Evolutionary conservation across 345 rosid species (phyloP), one percentile per base, ranked within the genome.

Genomic region (Microthlaspi erraticum): DNA sequence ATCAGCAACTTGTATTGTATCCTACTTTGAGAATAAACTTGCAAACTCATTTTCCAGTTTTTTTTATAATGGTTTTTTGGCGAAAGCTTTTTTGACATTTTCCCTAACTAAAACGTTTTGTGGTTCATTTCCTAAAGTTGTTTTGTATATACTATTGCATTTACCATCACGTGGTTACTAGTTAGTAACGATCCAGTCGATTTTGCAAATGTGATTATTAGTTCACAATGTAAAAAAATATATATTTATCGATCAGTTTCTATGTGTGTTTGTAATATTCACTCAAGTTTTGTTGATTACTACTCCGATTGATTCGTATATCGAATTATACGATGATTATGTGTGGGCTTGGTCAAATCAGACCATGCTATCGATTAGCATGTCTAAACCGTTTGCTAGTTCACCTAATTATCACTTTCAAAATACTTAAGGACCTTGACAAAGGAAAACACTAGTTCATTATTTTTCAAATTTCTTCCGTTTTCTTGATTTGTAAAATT

Each of bases 41-140:
- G 14, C 48, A 53, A 14, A 32, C n/a, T 41, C 1, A 49, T 13
- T 9, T 20, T 49, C 29, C 8, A 10, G 37, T 43, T 56, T 38
- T 17, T 17, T 48, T 11, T 42, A 23, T 26, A 32, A 26, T 51
- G 17, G 16, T 29, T 11, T 48, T 65, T 52, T 51, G 52, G 66
- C 78, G 48, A 59, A 74, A 32, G 26, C 55, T 32, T 14, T 23
- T 59, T 74, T 19, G 73, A 66, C 78, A 66, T 50, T 74, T 74
- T 50, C 55, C 33, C 12, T 42, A 59, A 58, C 7, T 33, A n/a
- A 49, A 58, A 29, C 32, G 8, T 59, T n/a, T 33, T 16, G 23
- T 65, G 45, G 72, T 66, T 60, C 55, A 59, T 33, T 59, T 32
- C 16, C n/a, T 66, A 74, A 74, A 74, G 78, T 42, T 57, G 49